These are phyloP conservation scores for Jackrogersella multiformis DNA, from an alignment of 495 filamentous ascomycete species.

Conservation along the genomic window DNA sequence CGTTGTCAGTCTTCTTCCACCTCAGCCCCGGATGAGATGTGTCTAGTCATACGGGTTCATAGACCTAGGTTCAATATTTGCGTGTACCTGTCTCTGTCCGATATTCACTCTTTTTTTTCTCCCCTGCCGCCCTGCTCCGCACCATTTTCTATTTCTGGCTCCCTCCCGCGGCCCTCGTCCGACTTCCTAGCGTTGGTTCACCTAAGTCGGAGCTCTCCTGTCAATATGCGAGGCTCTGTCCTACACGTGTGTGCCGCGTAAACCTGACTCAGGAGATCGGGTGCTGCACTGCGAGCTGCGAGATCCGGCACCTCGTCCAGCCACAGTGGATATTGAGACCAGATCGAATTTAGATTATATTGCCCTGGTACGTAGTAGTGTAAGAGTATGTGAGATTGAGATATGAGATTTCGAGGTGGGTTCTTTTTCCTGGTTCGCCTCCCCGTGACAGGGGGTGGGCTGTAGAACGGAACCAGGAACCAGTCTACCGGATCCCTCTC, in stretches of 20 bases:
- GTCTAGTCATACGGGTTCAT: slow-evolving; percentile 27
- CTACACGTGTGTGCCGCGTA: slow-evolving; percentile 10
- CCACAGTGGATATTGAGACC: slow-evolving; percentile 16
- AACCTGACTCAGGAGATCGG: slow-evolving; percentile 33
- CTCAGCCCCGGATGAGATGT: slow-evolving; percentile 25
- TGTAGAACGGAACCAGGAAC: slow-evolving; percentile 35
- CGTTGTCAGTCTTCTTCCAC: slow-evolving; percentile 24
- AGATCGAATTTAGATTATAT: slow-evolving; percentile 1
- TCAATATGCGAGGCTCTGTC: slow-evolving; percentile 36
- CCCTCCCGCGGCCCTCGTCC: slow-evolving; percentile 5
- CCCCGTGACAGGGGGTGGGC: background rate
- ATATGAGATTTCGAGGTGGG: slow-evolving; percentile 2
- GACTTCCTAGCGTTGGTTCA: background rate
- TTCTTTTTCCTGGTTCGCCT: slow-evolving; percentile 9
- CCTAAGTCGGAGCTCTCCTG: slow-evolving; percentile 1
- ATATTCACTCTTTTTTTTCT: background rate
- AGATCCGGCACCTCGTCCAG: slow-evolving; percentile 22
- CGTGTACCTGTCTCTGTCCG: slow-evolving; percentile 34
- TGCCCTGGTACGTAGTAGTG: no score
- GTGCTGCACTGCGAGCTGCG: slow-evolving; percentile 17
- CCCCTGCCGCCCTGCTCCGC: slow-evolving; percentile 19
- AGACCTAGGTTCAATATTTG: slow-evolving; percentile 36
- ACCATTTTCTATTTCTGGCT: slow-evolving; percentile 29
- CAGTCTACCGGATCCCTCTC: slow-evolving; percentile 30
- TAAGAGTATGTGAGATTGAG: no score